Percentiles rank a stretch among this genome's conserved stretches.
Conservation (phyloP, 1,139 yeast genomes). For the Suhomyces bribrorum region DNA sequence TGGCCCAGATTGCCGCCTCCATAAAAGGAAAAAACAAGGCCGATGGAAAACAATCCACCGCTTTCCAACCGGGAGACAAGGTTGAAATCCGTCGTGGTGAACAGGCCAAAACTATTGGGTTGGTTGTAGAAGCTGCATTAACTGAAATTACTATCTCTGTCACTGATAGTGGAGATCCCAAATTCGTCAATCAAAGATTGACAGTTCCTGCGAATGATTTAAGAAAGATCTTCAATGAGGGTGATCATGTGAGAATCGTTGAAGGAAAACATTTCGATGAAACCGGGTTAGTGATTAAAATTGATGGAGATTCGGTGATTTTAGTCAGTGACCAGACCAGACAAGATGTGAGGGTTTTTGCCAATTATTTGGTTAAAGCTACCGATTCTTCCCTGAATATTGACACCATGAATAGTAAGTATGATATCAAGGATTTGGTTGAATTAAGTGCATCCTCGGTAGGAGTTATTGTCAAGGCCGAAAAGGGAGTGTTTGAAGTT, state of each 20-base stretch:
- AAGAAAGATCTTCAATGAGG: slow-evolving; percentile 82
- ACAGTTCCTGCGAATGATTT: slow-evolving; percentile 76
- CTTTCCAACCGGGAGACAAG: slow-evolving; percentile 90
- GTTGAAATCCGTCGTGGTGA: slow-evolving; percentile 93
- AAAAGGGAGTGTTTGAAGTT: slow-evolving; percentile 81
- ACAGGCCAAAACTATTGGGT: slow-evolving; percentile 86
- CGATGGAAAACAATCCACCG: slow-evolving; percentile 38
- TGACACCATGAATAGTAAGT: slow-evolving; percentile 56
- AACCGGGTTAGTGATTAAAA: slow-evolving; percentile 88
- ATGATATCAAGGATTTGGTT: slow-evolving; percentile 86
- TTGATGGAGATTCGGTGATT: slow-evolving; percentile 82
- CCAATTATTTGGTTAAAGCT: slow-evolving; percentile 81
- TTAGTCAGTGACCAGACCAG: slow-evolving; percentile 86
- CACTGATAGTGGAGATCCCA: slow-evolving; percentile 53
- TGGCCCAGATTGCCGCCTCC: slow-evolving; percentile 81
- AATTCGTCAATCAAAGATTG: slow-evolving; percentile 50
- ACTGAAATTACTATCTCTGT: slow-evolving; percentile 64
- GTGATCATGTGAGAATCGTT: slow-evolving; percentile 93
- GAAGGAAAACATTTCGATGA: slow-evolving; percentile 92
- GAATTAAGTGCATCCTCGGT: slow-evolving; percentile 84
- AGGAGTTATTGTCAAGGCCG: slow-evolving; percentile 89
- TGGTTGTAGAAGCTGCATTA: slow-evolving; percentile 65
- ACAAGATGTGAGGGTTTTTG: slow-evolving; percentile 87
- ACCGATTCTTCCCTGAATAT: slow-evolving; percentile 60
- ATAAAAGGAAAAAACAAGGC: slow-evolving; percentile 57